phyloP scores from a whole-genome alignment of 805 yeast genomes.

The Candida maesae region DNA sequence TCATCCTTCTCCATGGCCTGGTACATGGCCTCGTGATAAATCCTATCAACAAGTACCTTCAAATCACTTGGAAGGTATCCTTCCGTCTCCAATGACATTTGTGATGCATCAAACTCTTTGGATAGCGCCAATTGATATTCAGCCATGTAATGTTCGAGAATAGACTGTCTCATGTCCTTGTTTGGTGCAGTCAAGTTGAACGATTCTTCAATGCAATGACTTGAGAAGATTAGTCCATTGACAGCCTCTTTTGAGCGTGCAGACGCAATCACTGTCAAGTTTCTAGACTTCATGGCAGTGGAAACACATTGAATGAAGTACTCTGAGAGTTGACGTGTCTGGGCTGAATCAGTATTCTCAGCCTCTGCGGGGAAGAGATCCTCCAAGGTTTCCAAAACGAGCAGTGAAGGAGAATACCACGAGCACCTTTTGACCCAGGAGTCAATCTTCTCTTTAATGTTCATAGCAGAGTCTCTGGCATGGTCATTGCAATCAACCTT shows the following conservation, averaged over 20 bases:
- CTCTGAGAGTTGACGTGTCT: constrained; percentile 64
- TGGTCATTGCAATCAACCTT: constrained; percentile 51
- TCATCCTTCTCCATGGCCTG: constrained; percentile 13
- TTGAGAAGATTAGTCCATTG: constrained; percentile 56
- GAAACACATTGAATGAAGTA: constrained; percentile 45
- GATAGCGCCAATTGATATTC: constrained; percentile 32
- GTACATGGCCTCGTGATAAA: constrained; percentile 45
- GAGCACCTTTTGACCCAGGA: constrained; percentile 48
- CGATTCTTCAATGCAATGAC: constrained; percentile 66
- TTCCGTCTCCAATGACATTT: constrained; percentile 69
- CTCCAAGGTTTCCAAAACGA: constrained; percentile 78
- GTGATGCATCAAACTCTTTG: constrained; percentile 41
- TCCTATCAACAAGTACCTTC: constrained; percentile 65
- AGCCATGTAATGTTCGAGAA: constrained; percentile 33
- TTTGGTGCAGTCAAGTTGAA: constrained; percentile 65
- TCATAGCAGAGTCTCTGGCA: constrained; percentile 50
- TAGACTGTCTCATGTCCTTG: constrained; percentile 50
- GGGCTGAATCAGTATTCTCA: constrained; percentile 52
- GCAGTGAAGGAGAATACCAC: constrained; percentile 76
- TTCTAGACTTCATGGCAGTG: constrained; percentile 35
- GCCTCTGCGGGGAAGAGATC: constrained; percentile 62
- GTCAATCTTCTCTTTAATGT: constrained; percentile 40
- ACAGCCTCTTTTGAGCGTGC: constrained; percentile 61
- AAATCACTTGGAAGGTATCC: constrained; percentile 87
- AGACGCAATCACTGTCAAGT: constrained; percentile 58